These are phyloP conservation scores for Cantharellus anzutake DNA, from an alignment of 768 basidiomycete genomes.

Conservation along the genomic window DNA sequence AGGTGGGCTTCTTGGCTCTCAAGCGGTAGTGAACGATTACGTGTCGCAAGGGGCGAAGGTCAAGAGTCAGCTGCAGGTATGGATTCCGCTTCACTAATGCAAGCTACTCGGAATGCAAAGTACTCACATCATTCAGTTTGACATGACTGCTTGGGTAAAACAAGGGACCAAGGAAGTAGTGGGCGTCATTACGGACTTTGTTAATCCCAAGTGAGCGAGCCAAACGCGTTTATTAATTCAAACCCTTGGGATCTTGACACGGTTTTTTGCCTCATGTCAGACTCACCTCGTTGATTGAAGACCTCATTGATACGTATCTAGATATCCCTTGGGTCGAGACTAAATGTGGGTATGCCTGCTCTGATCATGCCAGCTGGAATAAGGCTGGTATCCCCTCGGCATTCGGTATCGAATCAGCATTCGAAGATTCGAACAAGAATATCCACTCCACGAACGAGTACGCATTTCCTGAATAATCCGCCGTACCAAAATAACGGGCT, in stretches of 20 bases:
- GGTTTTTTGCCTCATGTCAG: constrained; percentile 18
- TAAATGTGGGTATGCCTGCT: constrained; percentile 58
- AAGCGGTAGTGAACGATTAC: constrained; percentile 71
- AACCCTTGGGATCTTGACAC: not conserved
- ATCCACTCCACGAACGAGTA: constrained; percentile 74
- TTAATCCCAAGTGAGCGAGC: constrained; percentile 34
- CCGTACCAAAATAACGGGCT: not conserved
- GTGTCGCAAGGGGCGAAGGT: constrained; percentile 42
- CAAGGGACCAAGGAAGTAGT: constrained; percentile 52
- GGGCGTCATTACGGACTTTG: constrained; percentile 61
- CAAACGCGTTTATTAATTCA: not conserved
- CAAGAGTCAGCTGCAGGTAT: constrained; percentile 67
- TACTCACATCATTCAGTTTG: constrained; percentile 30
- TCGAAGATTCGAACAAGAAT: constrained; percentile 60
- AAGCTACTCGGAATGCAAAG: constrained; percentile 3
- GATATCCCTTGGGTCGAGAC: constrained; percentile 77
- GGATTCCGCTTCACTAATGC: constrained; percentile 1
- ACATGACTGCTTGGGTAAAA: constrained; percentile 94
- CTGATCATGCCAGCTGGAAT: constrained; percentile 78
- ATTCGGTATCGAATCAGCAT: constrained; percentile 56
- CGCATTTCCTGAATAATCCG: constrained; percentile 16
- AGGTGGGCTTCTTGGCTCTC: constrained; percentile 21
- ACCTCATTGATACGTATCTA: constrained; percentile 58
- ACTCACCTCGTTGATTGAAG: constrained; percentile 63
- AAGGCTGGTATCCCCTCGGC: constrained; percentile 73